Evolutionary conservation across 108 stramenopile species (phyloP).

Genomic region (Stephanodiscus triporus): DNA sequence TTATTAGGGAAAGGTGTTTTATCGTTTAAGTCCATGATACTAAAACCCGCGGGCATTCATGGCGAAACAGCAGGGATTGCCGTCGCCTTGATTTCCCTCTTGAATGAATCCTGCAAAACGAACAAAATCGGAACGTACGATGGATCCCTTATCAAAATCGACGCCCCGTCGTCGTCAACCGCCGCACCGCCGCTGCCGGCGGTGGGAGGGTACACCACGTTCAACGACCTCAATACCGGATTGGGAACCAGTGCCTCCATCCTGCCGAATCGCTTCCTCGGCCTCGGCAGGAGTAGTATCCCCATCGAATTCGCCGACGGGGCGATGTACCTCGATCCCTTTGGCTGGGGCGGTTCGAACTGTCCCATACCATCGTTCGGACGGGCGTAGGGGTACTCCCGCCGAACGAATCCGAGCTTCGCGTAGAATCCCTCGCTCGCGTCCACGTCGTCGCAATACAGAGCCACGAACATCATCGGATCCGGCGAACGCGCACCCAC

Average conservation of each 20-base stretch:
- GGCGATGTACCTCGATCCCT: slow-evolving; percentile 71
- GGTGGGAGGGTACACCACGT: slow-evolving; percentile 82
- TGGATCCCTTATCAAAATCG: slow-evolving; percentile 57
- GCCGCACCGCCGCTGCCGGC: slow-evolving; percentile 21
- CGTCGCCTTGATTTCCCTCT: slow-evolving; percentile 52
- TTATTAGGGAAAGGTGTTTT: background rate
- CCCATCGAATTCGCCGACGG: slow-evolving; percentile 85
- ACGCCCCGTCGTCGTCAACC: background rate
- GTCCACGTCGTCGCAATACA: slow-evolving; percentile 74
- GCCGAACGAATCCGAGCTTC: slow-evolving; percentile 10
- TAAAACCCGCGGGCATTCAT: too few species aligned
- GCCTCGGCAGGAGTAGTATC: slow-evolving; percentile 63
- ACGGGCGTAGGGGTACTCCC: slow-evolving; percentile 78
- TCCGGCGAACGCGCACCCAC: slow-evolving; percentile 74
- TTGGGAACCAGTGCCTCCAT: slow-evolving; percentile 54
- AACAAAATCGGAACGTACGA: slow-evolving; percentile 46
- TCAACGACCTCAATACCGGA: slow-evolving; percentile 67
- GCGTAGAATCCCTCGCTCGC: slow-evolving; percentile 70
- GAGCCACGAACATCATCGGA: slow-evolving; percentile 87
- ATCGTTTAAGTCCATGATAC: too few species aligned
- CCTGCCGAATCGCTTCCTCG: slow-evolving; percentile 45
- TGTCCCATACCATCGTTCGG: slow-evolving; percentile 73
- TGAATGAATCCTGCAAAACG: slow-evolving; percentile 45
- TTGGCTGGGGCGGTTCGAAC: slow-evolving; percentile 86
- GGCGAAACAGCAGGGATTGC: background rate